phyloP scores from a whole-genome alignment of 2,329 filamentous ascomycete genomes.

The Daldinia sp. region DNA sequence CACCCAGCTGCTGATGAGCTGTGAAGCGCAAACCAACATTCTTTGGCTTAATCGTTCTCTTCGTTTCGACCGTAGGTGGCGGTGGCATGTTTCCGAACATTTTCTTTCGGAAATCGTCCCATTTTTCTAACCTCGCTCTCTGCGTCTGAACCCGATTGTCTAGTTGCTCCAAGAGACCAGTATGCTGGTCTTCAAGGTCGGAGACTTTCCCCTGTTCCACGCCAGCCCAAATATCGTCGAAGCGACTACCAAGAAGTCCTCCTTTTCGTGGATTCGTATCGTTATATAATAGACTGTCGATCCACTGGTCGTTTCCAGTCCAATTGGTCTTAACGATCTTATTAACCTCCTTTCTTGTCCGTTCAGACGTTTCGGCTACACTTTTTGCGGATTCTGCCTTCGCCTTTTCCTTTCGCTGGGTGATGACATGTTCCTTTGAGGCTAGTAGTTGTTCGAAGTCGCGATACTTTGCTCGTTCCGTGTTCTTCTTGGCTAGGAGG shows the following conservation, averaged over 20 bases:
- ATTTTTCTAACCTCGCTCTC: conserved; percentile 75
- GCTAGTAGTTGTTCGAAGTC: conserved; percentile 75
- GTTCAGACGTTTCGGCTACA: conserved; percentile 55
- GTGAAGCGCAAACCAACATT: conserved; percentile 68
- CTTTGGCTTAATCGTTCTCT: conserved; percentile 49
- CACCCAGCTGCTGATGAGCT: conserved; percentile 62
- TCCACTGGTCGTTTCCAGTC: conserved; percentile 81
- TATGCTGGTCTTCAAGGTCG: conserved; percentile 65
- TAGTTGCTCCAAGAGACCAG: conserved; percentile 76
- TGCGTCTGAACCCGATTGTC: conserved; percentile 76
- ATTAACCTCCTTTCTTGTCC: conserved; percentile 64
- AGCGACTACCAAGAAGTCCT: conserved; percentile 73
- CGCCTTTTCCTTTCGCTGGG: conserved; percentile 64
- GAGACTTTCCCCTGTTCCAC: conserved; percentile 70
- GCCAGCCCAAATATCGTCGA: conserved; percentile 77
- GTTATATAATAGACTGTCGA: conserved; percentile 76
- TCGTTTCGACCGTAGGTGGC: conserved; percentile 42
- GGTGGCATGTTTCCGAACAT: conserved; percentile 57
- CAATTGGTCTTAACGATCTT: conserved; percentile 77
- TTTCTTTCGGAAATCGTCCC: conserved; percentile 74
- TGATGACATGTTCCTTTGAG: conserved; percentile 70
- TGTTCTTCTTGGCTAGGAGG: conserved; percentile 70
- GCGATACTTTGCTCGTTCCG: conserved; percentile 67
- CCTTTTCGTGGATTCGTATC: conserved; percentile 69
- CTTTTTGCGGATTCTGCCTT: conserved; percentile 46